Percentiles rank a stretch among this genome's conserved stretches.
phyloP scores from a whole-genome alignment of 345 rosid genomes.

The Linum tenue region DNA sequence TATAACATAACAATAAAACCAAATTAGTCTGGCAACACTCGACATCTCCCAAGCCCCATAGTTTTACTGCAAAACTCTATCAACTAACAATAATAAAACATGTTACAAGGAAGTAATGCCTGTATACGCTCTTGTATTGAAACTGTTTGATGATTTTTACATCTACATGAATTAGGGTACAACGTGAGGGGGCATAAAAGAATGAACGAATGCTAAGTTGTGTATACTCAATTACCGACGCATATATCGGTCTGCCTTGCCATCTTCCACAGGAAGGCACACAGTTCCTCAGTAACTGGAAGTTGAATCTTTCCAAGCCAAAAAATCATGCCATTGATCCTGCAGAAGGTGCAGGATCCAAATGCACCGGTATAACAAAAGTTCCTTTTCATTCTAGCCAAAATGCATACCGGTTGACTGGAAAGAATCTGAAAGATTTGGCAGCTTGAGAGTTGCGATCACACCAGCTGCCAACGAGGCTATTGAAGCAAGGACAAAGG shows the following conservation, averaged over 20 bases:
- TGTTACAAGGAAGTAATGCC: background rate
- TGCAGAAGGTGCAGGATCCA: too few relatives aligned
- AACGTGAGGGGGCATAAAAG: background rate
- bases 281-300: too few relatives aligned
- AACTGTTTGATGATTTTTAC: background rate
- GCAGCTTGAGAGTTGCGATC: conserved; percentile 53
- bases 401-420: conserved; percentile 71
- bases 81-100: too few relatives aligned
- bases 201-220: background rate
- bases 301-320: too few relatives aligned
- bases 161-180: background rate
- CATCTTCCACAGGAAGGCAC: background rate
- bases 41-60: background rate
- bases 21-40: background rate
- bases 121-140: background rate
- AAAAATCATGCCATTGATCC: too few relatives aligned
- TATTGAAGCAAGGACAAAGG: conserved; percentile 65
- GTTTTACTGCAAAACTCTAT: too few relatives aligned
- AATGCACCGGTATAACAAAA: background rate
- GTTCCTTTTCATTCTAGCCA: conserved; percentile 30
- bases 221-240: background rate
- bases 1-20: too few relatives aligned
- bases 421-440: conserved; percentile 60
- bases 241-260: conserved; percentile 9
- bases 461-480: conserved; percentile 70